phyloP scores from a whole-genome alignment of 73 alveolate genomes.

The Tetrahymena elliotti region DNA sequence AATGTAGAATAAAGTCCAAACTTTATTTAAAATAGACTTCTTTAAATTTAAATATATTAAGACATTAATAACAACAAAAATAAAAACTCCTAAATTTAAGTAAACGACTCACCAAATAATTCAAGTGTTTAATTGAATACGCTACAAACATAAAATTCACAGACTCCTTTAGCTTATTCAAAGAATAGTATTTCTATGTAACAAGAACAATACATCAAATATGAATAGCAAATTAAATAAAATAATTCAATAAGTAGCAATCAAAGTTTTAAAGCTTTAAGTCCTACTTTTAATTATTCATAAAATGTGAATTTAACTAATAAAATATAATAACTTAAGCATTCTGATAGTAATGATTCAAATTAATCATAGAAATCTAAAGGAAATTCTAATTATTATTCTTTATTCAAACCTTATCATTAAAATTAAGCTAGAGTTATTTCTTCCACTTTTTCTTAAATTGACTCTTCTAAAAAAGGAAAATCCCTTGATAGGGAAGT shows the following conservation, averaged over 20 bases:
- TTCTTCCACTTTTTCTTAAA: background rate
- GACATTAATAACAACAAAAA: background rate
- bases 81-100: background rate
- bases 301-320: background rate
- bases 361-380: background rate
- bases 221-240: background rate
- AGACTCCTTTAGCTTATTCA: background rate
- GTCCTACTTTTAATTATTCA: background rate
- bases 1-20: too few species aligned
- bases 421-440: background rate
- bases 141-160: background rate
- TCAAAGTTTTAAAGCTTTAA: background rate
- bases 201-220: background rate
- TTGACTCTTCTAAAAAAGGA: background rate
- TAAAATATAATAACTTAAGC: background rate
- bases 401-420: background rate
- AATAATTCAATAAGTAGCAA: too few species aligned
- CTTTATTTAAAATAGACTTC: background rate
- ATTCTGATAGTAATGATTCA: background rate
- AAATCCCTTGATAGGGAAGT: background rate
- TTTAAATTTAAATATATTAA: too few species aligned
- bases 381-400: background rate
- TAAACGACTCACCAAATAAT: background rate
- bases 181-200: too few species aligned
- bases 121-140: background rate